phyloP scores from a whole-genome alignment of 2,329 filamentous ascomycete genomes.

The Aspergillus viridinutans region DNA sequence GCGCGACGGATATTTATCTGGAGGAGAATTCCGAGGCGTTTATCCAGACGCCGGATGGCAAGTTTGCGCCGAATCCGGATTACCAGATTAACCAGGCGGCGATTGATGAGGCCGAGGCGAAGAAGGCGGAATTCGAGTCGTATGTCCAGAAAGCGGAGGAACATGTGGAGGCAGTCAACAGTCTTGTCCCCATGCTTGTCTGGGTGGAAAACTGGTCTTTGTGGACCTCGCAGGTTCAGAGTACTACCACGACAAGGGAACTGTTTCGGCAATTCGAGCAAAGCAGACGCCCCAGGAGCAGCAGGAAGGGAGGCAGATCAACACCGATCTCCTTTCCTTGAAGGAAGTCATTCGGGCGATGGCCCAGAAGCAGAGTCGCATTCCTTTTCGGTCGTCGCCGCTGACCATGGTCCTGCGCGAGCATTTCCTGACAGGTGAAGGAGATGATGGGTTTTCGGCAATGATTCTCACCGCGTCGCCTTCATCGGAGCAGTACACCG shows the following conservation, averaged over 20 bases:
- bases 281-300: conserved; percentile 38
- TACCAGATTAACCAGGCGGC: conserved; percentile 32
- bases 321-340: conserved; percentile 43
- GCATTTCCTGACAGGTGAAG: conserved; percentile 27
- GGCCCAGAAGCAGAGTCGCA: conserved; percentile 28
- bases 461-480: conserved; percentile 42
- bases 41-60: conserved; percentile 29
- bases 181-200: conserved; percentile 19
- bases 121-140: conserved; percentile 34
- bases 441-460: conserved; percentile 24
- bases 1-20: conserved; percentile 38
- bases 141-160: conserved; percentile 34
- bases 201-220: conserved; percentile 44
- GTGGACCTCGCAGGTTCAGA: conserved; percentile 46
- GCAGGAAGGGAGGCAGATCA: conserved; percentile 43
- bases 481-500: conserved; percentile 31
- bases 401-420: conserved; percentile 43
- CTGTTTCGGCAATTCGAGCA: neutral
- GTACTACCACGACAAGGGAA: conserved; percentile 33
- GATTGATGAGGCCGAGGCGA: conserved; percentile 39
- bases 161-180: conserved; percentile 19
- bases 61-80: conserved; percentile 33
- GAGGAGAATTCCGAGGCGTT: conserved; percentile 34
- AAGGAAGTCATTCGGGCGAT: conserved; percentile 47
- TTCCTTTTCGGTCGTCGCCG: conserved; percentile 41